A percentile compares a stretch with the other conserved stretches of the same genome.
phyloP scores from a whole-genome alignment of 345 rosid species.

The Hevea brasiliensis region DNA sequence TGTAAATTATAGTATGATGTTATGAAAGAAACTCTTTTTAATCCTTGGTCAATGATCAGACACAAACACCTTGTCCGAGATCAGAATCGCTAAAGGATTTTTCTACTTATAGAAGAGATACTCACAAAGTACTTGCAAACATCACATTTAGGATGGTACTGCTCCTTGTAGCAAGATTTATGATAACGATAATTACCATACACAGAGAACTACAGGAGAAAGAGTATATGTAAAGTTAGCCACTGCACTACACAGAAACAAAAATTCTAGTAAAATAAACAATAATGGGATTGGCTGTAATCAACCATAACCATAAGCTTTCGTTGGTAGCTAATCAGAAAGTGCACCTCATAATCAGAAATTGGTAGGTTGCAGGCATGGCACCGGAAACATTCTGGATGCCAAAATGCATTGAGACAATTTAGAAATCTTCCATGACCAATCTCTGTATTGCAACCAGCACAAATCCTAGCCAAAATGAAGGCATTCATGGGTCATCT shows the following conservation, averaged over 20 bases:
- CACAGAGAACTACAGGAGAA: conserved; percentile 30
- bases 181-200: conserved; percentile 33
- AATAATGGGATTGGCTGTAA: background rate
- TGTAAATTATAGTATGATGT: background rate
- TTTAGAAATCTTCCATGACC: conserved; percentile 38
- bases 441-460: conserved; percentile 39
- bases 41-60: background rate
- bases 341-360: conserved; percentile 33
- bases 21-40: background rate
- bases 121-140: conserved; percentile 39
- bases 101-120: background rate
- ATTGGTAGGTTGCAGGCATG: conserved; percentile 32
- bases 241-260: conserved; percentile 5
- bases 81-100: background rate
- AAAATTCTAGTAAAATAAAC: conserved; percentile 7
- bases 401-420: conserved; percentile 39
- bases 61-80: background rate
- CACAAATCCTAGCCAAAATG: conserved; percentile 26
- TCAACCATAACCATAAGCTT: conserved; percentile 9
- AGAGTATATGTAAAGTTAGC: conserved; percentile 24
- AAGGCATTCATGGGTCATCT: conserved; percentile 7
- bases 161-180: conserved; percentile 37
- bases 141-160: conserved; percentile 37
- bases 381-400: conserved; percentile 38
- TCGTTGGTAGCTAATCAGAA: background rate